phyloP scores from a whole-genome alignment of 768 basidiomycete genomes.

The Kwoniella bestiolae region DNA sequence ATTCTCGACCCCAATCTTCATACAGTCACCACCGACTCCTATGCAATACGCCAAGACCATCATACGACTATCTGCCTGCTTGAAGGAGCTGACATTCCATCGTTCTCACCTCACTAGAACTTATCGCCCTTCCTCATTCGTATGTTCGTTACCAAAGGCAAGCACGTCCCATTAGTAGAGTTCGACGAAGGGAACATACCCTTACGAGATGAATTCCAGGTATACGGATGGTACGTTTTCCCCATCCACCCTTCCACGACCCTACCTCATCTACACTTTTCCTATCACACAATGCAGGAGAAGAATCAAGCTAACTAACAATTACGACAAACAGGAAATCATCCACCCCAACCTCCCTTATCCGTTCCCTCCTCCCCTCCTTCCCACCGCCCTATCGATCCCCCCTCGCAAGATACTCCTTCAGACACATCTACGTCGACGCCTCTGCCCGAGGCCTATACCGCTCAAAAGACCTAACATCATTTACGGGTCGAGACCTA shows the following conservation, averaged over 20 bases:
- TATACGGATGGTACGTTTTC: slow-evolving; percentile 47
- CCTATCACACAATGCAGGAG: not conserved
- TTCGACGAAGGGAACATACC: slow-evolving; percentile 51
- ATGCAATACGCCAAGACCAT: not conserved
- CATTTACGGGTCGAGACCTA: slow-evolving; percentile 46
- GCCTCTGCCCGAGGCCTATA: slow-evolving; percentile 49
- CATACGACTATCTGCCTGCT: no score
- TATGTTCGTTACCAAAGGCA: slow-evolving; percentile 44
- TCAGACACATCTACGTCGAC: slow-evolving; percentile 53
- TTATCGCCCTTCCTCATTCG: slow-evolving; percentile 46
- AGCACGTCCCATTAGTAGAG: slow-evolving; percentile 44
- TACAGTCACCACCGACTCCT: not conserved
- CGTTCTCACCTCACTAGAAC: slow-evolving; percentile 8
- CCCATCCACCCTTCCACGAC: not conserved
- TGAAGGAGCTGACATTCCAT: slow-evolving; percentile 3
- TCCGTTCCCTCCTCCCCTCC: slow-evolving; percentile 43
- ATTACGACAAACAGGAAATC: slow-evolving; percentile 37
- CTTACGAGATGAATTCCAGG: slow-evolving; percentile 45
- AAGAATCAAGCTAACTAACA: no score
- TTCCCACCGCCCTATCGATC: slow-evolving; percentile 50
- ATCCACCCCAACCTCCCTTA: slow-evolving; percentile 44
- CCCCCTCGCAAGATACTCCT: slow-evolving; percentile 44
- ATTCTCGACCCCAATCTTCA: not conserved
- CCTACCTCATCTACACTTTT: not conserved
- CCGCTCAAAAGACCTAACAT: slow-evolving; percentile 38